Conservation (phyloP, 176 grass and related monocot genomes). For the Oryza rufipogon region DNA sequence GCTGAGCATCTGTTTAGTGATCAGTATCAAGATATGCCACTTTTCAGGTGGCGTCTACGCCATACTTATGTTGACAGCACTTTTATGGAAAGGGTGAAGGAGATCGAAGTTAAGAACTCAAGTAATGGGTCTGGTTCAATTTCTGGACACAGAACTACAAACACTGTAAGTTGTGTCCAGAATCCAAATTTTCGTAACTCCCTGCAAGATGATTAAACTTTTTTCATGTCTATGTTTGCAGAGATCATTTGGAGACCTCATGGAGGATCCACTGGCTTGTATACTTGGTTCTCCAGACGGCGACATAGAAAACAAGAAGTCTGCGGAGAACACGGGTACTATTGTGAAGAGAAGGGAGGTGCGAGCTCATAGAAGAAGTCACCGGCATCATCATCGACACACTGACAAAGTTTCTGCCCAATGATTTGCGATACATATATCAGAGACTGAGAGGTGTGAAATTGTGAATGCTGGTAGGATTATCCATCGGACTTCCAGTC, state of each 20-base stretch:
- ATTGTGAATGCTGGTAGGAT: neutral
- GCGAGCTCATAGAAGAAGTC: conserved; percentile 42
- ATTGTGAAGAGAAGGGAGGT: conserved; percentile 43
- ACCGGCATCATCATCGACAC: conserved; percentile 19
- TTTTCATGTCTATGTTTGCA: conserved; percentile 13
- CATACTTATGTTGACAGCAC: conserved; percentile 47
- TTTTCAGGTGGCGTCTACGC: conserved; percentile 68
- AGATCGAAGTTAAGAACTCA: conserved; percentile 34
- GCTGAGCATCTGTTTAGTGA: conserved; percentile 77
- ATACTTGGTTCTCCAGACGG: conserved; percentile 57
- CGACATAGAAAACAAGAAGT: conserved; percentile 38
- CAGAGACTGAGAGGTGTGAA: neutral
- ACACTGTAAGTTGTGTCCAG: conserved; percentile 25
- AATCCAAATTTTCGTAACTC: neutral
- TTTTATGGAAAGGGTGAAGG: conserved; percentile 45
- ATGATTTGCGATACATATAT: neutral
- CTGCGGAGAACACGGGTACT: conserved; percentile 23
- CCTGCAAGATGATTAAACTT: neutral
- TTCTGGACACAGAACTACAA: conserved; percentile 38
- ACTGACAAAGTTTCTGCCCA: conserved; percentile 15
- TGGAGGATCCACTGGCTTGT: conserved; percentile 67
- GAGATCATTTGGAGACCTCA: conserved; percentile 51
- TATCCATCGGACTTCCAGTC: neutral
- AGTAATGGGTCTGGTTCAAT: conserved; percentile 15
- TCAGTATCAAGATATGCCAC: conserved; percentile 61